phyloP scores from a whole-genome alignment of 129 eudicot species.

The Flaveria robusta region DNA sequence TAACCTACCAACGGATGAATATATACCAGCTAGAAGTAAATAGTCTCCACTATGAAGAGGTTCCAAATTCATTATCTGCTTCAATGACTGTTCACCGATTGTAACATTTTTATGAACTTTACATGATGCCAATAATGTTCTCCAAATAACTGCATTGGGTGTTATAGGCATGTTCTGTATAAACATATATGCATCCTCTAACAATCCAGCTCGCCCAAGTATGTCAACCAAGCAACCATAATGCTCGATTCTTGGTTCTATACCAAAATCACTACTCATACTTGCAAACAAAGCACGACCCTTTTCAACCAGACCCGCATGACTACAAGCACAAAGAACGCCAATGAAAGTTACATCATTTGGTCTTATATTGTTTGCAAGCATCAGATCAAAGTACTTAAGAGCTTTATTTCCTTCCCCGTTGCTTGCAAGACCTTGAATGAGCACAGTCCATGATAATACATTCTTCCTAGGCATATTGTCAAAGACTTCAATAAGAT shows the following conservation, averaged over 20 bases:
- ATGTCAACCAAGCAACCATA: conserved; percentile 76
- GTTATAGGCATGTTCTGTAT: conserved; percentile 55
- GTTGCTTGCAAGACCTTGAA: conserved; percentile 53
- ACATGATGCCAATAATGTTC: conserved; percentile 76
- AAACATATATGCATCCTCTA: conserved; percentile 50
- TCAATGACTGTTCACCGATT: conserved; percentile 36
- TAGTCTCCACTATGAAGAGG: conserved; percentile 47
- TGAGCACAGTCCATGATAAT: conserved; percentile 46
- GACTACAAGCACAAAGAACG: conserved; percentile 65
- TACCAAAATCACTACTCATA: conserved; percentile 54
- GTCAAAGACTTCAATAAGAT: conserved; percentile 37
- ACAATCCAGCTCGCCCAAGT: conserved; percentile 61
- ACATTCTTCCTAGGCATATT: conserved; percentile 44
- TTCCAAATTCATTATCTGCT: conserved; percentile 32
- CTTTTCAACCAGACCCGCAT: conserved; percentile 60
- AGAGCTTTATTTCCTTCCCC: conserved; percentile 48
- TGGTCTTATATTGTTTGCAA: conserved; percentile 41
- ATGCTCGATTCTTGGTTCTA: conserved; percentile 63
- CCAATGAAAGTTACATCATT: conserved; percentile 58
- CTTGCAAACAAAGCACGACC: conserved; percentile 53
- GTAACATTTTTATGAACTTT: conserved; percentile 53
- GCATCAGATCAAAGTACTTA: conserved; percentile 45
- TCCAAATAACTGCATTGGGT: conserved; percentile 62
- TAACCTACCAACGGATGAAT: conserved; percentile 56
- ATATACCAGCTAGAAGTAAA: conserved; percentile 54